Evolutionary conservation across 306 rosid genomes (phyloP).

Genomic region (Carpinus viminea): DNA sequence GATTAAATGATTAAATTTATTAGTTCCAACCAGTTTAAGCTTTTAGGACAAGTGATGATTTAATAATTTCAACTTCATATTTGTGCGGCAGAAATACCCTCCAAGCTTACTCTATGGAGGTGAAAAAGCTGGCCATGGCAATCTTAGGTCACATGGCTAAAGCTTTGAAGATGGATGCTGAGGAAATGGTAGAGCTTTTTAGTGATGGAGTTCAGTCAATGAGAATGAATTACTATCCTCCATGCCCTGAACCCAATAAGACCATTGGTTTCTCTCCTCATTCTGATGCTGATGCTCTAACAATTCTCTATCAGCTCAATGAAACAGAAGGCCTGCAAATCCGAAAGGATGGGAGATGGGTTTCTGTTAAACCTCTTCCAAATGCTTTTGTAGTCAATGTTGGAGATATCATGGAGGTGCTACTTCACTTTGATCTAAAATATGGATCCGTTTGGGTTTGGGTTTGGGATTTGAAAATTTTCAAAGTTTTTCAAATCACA

Average conservation of each 20-base stretch:
- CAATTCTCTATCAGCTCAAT: conserved; percentile 37
- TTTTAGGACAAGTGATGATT: no score
- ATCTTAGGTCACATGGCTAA: conserved; percentile 20
- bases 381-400: conserved; percentile 44
- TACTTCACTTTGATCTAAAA: background rate
- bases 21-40: no score
- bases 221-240: conserved; percentile 44
- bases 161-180: conserved; percentile 27
- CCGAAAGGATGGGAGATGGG: conserved; percentile 40
- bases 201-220: conserved; percentile 27
- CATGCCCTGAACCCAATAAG: conserved; percentile 41
- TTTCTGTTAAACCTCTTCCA: conserved; percentile 46
- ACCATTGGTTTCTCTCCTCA: conserved; percentile 38
- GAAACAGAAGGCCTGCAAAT: conserved; percentile 50
- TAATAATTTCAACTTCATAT: no score
- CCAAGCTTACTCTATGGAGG: conserved; percentile 20
- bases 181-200: conserved; percentile 23
- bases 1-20: no score
- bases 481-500: no score
- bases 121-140: conserved; percentile 16
- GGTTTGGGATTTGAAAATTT: no score
- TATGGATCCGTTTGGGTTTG: background rate
- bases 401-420: conserved; percentile 50
- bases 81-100: conserved; percentile 21
- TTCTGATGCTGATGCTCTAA: conserved; percentile 33